Conservation (phyloP, 805 yeast genomes). For the Nematodospora valgi region DNA sequence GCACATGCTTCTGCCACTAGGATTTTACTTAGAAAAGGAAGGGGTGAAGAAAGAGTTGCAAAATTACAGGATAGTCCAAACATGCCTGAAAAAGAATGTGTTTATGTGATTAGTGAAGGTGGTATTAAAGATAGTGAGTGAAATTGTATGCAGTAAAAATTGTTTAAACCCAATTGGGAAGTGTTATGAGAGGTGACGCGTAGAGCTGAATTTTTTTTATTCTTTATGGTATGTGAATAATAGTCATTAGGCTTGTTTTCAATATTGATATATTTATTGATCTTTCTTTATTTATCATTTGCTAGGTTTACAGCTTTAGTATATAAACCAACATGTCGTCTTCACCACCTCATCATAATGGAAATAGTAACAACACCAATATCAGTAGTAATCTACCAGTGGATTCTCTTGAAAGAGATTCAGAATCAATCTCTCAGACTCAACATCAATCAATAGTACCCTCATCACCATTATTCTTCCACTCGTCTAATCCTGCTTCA, state of each 20-base stretch:
- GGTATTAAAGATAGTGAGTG: constrained; percentile 17
- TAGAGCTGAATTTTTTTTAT: constrained; percentile 4
- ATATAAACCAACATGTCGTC: constrained; percentile 20
- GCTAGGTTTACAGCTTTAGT: not conserved
- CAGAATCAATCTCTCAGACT: constrained; percentile 35
- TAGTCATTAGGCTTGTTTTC: too few species aligned
- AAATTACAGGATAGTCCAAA: constrained; percentile 15
- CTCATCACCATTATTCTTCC: constrained; percentile 55
- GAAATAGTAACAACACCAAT: not conserved
- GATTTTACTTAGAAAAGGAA: constrained; percentile 14
- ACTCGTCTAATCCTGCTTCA: constrained; percentile 43
- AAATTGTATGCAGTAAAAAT: not conserved
- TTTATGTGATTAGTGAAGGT: constrained; percentile 14
- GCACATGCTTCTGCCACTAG: constrained; percentile 16
- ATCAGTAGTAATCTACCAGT: not conserved
- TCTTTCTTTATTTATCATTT: not conserved
- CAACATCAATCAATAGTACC: constrained; percentile 42
- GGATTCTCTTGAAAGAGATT: constrained; percentile 15
- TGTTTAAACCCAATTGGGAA: constrained; percentile 26
- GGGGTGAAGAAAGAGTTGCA: constrained; percentile 16
- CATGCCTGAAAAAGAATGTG: constrained; percentile 16
- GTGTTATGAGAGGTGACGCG: constrained; percentile 31
- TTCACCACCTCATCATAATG: constrained; percentile 24
- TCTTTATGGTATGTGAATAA: too few species aligned
- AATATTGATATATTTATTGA: not conserved